A percentile compares a stretch with the other conserved stretches of the same genome.
These are phyloP conservation scores for Phytophthora hybrid DNA, from an alignment of 352 stramenopile genomes.

Conservation along the genomic window DNA sequence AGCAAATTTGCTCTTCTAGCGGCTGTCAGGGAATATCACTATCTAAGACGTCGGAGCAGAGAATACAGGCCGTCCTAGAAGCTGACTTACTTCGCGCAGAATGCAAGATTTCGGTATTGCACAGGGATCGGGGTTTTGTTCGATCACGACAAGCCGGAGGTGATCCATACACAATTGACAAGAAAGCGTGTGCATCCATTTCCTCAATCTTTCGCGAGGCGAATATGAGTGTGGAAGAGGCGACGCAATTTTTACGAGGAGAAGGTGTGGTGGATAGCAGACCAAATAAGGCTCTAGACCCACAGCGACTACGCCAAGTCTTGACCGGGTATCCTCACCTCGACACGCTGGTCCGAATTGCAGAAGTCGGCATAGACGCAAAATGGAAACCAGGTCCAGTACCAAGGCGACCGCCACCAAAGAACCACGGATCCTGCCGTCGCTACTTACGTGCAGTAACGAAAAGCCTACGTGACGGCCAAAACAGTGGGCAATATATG, in stretches of 20 bases:
- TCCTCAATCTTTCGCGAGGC: background rate
- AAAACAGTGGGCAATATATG: conserved; percentile 26
- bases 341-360: background rate
- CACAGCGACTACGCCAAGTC: background rate
- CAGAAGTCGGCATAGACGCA: conserved; percentile 2
- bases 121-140: no score
- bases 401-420: background rate
- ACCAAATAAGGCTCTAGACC: conserved; percentile 22
- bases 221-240: conserved; percentile 11
- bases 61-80: background rate
- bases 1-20: no score
- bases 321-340: conserved; percentile 7
- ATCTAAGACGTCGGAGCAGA: background rate
- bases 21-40: background rate
- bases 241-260: conserved; percentile 13
- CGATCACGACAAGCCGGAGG: no score
- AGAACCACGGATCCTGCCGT: conserved; percentile 14
- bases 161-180: conserved; percentile 4
- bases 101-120: background rate
- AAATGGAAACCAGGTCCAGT: background rate
- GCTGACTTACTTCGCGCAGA: background rate
- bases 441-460: conserved; percentile 13
- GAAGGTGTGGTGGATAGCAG: background rate
- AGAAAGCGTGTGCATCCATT: background rate
- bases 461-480: conserved; percentile 9